Conservation (phyloP, 2,329 filamentous ascomycete species). For the Nannizzia gypsea region DNA sequence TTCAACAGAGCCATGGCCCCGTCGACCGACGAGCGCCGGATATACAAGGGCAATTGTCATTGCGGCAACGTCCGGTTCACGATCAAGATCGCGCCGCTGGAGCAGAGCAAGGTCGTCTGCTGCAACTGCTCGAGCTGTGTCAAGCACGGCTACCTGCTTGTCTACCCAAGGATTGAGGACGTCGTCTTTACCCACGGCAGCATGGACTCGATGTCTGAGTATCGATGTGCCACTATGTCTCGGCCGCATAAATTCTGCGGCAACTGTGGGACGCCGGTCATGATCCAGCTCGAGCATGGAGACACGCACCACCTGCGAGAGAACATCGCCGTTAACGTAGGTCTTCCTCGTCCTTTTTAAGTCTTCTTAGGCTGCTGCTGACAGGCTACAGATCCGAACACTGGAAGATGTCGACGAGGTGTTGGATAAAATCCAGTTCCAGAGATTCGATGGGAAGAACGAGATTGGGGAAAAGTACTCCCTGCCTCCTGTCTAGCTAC, state of each 20-base stretch:
- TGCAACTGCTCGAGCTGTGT: slow-evolving; percentile 21
- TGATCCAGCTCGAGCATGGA: slow-evolving; percentile 5
- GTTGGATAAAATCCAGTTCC: slow-evolving; percentile 4
- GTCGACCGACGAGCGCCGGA: neutral
- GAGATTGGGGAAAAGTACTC: neutral
- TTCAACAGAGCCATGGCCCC: neutral
- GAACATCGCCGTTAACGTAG: slow-evolving; percentile 6
- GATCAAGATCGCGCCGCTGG: slow-evolving; percentile 13
- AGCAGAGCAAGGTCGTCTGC: slow-evolving; percentile 13
- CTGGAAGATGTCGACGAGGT: slow-evolving; percentile 7
- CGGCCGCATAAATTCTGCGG: slow-evolving; percentile 5
- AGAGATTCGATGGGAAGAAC: slow-evolving; percentile 3
- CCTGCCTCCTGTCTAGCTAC: neutral
- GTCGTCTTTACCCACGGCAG: slow-evolving; percentile 4
- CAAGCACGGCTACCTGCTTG: slow-evolving; percentile 12
- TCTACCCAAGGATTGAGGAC: slow-evolving; percentile 26
- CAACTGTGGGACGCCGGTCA: slow-evolving; percentile 3
- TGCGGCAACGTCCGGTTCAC: slow-evolving; percentile 18
- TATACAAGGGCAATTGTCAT: slow-evolving; percentile 19
- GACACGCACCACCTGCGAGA: neutral
- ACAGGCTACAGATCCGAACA: slow-evolving; percentile 3
- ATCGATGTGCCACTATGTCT: neutral
- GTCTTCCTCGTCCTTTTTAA: neutral
- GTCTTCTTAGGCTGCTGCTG: neutral
- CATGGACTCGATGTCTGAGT: slow-evolving; percentile 3